phyloP scores from a whole-genome alignment of 352 stramenopile genomes.

The Lagenidium sp. region DNA sequence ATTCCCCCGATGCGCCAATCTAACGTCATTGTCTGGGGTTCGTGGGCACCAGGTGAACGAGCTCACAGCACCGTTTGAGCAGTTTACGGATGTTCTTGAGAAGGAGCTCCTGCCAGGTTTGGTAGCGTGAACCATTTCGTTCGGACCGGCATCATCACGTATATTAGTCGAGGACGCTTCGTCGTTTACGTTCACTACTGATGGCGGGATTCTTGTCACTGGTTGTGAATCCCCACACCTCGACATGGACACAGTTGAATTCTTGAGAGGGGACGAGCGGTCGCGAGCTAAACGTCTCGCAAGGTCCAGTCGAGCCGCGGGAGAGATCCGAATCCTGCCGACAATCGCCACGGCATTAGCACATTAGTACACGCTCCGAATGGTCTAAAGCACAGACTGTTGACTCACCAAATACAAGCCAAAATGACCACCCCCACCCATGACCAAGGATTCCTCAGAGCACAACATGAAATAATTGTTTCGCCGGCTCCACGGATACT shows the following conservation, averaged over 20 bases:
- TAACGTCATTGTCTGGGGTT: slow-evolving; percentile 1
- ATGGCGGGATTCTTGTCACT: slow-evolving; percentile 30
- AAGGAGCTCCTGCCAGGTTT: slow-evolving; percentile 17
- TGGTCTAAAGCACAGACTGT: too few relatives aligned
- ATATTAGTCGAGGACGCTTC: slow-evolving; percentile 55
- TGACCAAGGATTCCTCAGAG: slow-evolving; percentile 85
- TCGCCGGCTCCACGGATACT: slow-evolving; percentile 81
- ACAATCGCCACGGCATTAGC: too few relatives aligned
- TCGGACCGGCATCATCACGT: neutral
- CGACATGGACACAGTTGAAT: slow-evolving; percentile 74
- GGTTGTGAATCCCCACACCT: slow-evolving; percentile 81
- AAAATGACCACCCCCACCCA: slow-evolving; percentile 87
- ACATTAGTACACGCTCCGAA: too few relatives aligned
- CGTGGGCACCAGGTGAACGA: slow-evolving; percentile 2
- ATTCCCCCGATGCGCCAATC: neutral
- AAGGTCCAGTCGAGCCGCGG: slow-evolving; percentile 71
- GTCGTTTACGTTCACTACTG: slow-evolving; percentile 32
- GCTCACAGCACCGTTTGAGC: slow-evolving; percentile 15
- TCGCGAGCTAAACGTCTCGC: slow-evolving; percentile 82
- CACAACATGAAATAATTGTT: slow-evolving; percentile 91
- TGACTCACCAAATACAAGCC: slow-evolving; percentile 82
- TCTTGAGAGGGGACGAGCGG: slow-evolving; percentile 70
- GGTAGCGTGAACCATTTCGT: neutral
- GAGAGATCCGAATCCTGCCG: slow-evolving; percentile 77
- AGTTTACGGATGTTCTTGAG: slow-evolving; percentile 19